Evolutionary conservation across 2,329 filamentous ascomycete genomes (phyloP), one percentile per base, ranked within the genome.

Genomic region (Passalora sequoiae): DNA sequence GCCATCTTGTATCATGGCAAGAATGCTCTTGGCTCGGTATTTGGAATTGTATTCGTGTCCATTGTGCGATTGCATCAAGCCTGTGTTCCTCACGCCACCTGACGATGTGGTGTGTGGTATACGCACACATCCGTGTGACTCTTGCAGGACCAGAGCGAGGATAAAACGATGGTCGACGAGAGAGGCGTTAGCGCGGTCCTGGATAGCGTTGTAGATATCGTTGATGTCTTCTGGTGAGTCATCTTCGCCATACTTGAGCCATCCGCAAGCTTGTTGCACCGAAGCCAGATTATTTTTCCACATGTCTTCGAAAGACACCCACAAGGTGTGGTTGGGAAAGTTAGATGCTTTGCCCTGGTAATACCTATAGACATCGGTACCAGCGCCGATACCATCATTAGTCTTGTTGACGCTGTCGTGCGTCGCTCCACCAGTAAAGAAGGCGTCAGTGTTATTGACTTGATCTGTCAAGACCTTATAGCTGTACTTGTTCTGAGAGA

Each of bases 221-320:
- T 31, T 22, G 10, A 46, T 44, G n/a, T 51, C 49, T 28, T 46
- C 37, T 12, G 41, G 31, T 7, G 45, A 37, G 13, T 69, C 63
- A 24, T 59, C 41, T 10, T 56, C 55, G 46, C 56, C 56, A n/a
- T n/a, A n/a, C 30, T 61, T 54, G 19, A 58, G 49, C 49, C 48
- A 54, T 31, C 58, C 46, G 56, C 67, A 71, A 15, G 66, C 66
- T 30, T 55, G 30, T 41, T 51, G 24, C 45, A 59, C 54, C 4
- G 51, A 49, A 37, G 53, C 44, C 22, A 58, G 53, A 45, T 69
- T 70, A 32, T 57, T 58, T 6, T 47, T 44, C 53, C 59, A 64
- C 63, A 65, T 66, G 32, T 49, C 47, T n/a, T 54, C 40, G 40
- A 60, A 60, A 3, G 53, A 56, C 17, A 60, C 46, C 57, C 57